Evolutionary conservation across 148 eudicot genomes (phyloP), one percentile per base, ranked within the genome.

Genomic region (Limonium bicolor): DNA sequence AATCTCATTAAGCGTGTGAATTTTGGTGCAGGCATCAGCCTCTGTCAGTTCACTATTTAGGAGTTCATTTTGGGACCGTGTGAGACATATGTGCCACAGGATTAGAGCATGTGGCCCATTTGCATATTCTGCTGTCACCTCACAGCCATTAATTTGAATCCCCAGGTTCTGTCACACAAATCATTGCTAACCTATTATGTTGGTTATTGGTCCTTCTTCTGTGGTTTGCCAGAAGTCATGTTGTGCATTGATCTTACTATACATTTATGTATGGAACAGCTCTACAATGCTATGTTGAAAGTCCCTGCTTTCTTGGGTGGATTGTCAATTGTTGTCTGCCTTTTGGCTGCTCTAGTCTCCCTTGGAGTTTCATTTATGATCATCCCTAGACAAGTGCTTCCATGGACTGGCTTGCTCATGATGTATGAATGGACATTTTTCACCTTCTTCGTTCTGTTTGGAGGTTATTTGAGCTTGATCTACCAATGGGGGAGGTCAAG

Each of bases 381-480:
- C 46, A 81, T 90, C 43, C 99, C 99, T 43, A 68, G 80, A 19
- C 99, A 90, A 81, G 85, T 84, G 49, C 67, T 65, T 63, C 99
- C 99, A 19, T 90, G 99, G 95, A 90, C 95, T 23, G 99, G 99
- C 28, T 51, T 90, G 56, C 60, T 84, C 37, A 75, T 90, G 46
- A 74, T 73, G 78, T 90, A 80, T 16, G 95, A 90, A 56, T 84
- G 93, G 99, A 78, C 93, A 30, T 90, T 80, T 67, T 70, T 77
- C 25, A 46, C 73, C 41, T 85, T 80, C 71, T 73, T 80, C 56
- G 22, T 84, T 27, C 49, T 84, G 39, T 80, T 80, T 55, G 95
- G 99, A 56, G 64, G 85, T 43, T 90, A 80, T 62, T 57, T 90
- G 56, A 69, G 67, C 26, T 42, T 71, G 51, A 50, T 85, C 15